A percentile compares a stretch with the other conserved stretches of the same genome.
Evolutionary conservation across 768 basidiomycete genomes (phyloP).

Genomic region (Guyanaporus albipodus): DNA sequence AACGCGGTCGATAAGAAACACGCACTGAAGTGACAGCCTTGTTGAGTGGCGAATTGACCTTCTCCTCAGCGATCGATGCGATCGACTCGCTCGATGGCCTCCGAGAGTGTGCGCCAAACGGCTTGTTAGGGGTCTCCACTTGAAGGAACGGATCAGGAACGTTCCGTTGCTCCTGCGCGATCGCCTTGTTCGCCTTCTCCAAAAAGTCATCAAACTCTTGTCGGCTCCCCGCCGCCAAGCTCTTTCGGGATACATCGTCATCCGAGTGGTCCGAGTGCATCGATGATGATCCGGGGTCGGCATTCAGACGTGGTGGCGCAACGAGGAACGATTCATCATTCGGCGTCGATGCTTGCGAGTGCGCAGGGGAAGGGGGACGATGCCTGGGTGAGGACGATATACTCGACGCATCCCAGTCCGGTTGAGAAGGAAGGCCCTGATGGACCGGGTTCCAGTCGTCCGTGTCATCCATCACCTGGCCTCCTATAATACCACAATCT

Average conservation of each 20-base stretch:
- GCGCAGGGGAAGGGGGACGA: slow-evolving; percentile 54
- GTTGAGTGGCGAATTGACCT: slow-evolving; percentile 85
- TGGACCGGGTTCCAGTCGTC: slow-evolving; percentile 79
- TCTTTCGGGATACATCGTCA: slow-evolving; percentile 50
- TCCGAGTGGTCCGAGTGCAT: slow-evolving; percentile 52
- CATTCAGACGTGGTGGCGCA: slow-evolving; percentile 28
- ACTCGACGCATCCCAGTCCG: slow-evolving; percentile 74
- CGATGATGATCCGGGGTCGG: slow-evolving; percentile 28
- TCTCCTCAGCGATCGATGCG: slow-evolving; percentile 87
- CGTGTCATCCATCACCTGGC: slow-evolving; percentile 53
- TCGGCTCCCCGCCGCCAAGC: slow-evolving; percentile 20
- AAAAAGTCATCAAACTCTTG: slow-evolving; percentile 75
- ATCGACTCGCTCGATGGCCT: slow-evolving; percentile 88
- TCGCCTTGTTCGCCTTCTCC: slow-evolving; percentile 78
- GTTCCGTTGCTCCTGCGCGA: slow-evolving; percentile 73
- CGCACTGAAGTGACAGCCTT: slow-evolving; percentile 86
- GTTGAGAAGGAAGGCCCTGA: slow-evolving; percentile 62
- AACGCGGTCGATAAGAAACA: neutral
- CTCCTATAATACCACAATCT: slow-evolving; percentile 49
- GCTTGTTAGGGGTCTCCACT: slow-evolving; percentile 59
- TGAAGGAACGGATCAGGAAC: slow-evolving; percentile 81
- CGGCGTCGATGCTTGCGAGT: slow-evolving; percentile 57
- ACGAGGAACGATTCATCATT: slow-evolving; percentile 40
- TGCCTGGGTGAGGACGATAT: slow-evolving; percentile 36
- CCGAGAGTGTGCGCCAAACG: slow-evolving; percentile 79